phyloP scores from a whole-genome alignment of 2,329 filamentous ascomycete genomes.

The Botrytis elliptica region DNA sequence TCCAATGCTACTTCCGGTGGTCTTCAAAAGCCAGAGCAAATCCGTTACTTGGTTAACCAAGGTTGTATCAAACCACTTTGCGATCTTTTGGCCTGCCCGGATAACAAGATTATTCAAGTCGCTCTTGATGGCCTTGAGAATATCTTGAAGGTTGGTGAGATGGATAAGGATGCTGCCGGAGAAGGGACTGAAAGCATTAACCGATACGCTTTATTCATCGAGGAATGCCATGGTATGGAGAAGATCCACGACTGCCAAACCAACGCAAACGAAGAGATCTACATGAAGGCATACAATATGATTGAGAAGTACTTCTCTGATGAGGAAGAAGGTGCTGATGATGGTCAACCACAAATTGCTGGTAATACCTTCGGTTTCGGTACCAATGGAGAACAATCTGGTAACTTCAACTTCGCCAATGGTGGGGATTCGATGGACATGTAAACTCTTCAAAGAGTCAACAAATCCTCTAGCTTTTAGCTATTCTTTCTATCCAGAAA shows the following conservation, averaged over 20 bases:
- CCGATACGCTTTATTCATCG: constrained; percentile 95
- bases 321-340: constrained; percentile 81
- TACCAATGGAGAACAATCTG: constrained; percentile 68
- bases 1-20: constrained; percentile 97
- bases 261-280: constrained; percentile 99
- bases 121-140: constrained; percentile 97
- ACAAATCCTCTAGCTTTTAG: constrained; percentile 26
- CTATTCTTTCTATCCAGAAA: constrained; percentile 23
- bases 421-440: constrained; percentile 73
- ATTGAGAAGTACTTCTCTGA: constrained; percentile 99
- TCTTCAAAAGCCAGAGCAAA: constrained; percentile 98
- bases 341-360: constrained; percentile 60
- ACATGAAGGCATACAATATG: constrained; percentile 99
- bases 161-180: constrained; percentile 89
- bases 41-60: constrained; percentile 87
- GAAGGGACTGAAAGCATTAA: constrained; percentile 80
- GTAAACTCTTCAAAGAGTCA: constrained; percentile 46
- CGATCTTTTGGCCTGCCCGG: constrained; percentile 90
- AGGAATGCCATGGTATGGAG: constrained; percentile 98
- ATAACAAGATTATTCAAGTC: constrained; percentile 99
- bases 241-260: constrained; percentile 99
- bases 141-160: constrained; percentile 98
- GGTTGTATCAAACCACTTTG: constrained; percentile 98
- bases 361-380: constrained; percentile 81
- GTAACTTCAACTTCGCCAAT: constrained; percentile 92